A percentile compares a stretch with the other conserved stretches of the same genome.
phyloP scores from a whole-genome alignment of 2,329 filamentous ascomycete species.

The Monascus ruber region DNA sequence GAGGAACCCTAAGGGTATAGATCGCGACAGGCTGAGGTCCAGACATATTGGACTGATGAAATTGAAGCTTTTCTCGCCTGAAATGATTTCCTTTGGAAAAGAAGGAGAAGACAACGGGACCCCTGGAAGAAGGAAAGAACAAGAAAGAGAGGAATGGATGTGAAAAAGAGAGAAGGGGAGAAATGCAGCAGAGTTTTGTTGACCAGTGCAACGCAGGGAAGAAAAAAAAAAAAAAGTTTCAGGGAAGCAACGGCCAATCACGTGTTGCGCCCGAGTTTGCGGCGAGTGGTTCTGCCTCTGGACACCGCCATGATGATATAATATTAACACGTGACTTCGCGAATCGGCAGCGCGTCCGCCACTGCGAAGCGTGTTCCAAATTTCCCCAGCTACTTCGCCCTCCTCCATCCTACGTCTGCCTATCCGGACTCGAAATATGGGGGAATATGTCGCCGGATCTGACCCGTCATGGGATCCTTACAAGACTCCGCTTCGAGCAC shows the following conservation, averaged over 20 bases:
- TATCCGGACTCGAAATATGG: neutral
- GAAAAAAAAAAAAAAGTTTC: constrained; percentile 2
- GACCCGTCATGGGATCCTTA: constrained; percentile 48
- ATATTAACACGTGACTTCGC: neutral
- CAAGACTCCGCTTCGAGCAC: constrained; percentile 48
- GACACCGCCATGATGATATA: neutral
- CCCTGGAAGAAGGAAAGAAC: neutral
- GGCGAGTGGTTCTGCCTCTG: neutral
- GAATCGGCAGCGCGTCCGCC: neutral
- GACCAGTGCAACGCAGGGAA: neutral
- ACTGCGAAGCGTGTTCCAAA: neutral
- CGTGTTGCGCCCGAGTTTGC: neutral
- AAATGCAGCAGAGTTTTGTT: constrained; percentile 1
- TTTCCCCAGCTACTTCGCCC: constrained; percentile 2
- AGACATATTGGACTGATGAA: constrained; percentile 28
- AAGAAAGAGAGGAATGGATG: neutral
- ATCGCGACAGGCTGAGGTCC: constrained; percentile 57
- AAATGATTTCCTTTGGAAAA: neutral
- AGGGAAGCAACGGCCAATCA: constrained; percentile 1
- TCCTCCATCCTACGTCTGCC: neutral
- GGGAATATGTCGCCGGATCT: constrained; percentile 1
- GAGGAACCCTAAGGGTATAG: constrained; percentile 84
- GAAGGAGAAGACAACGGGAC: neutral
- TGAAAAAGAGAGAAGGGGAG: constrained; percentile 1
- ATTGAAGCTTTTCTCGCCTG: neutral